Percentiles rank a stretch among this genome's conserved stretches.
Evolutionary conservation across 169 alveolate species (phyloP).

Genomic region (Perkinsus marinus): DNA sequence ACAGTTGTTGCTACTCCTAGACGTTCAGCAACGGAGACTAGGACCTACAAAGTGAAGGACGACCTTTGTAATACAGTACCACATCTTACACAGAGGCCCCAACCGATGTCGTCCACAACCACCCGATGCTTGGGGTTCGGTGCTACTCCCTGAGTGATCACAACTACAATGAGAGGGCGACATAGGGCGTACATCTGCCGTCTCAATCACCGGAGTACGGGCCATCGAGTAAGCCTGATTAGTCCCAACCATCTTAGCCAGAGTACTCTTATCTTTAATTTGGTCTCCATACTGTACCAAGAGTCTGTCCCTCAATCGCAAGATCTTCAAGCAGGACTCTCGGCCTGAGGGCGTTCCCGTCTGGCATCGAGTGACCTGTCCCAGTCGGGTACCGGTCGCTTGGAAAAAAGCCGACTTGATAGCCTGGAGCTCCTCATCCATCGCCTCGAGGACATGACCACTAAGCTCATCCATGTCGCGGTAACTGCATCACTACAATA

Average conservation of each 20-base stretch:
- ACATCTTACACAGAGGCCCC: neutral
- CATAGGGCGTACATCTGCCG: neutral
- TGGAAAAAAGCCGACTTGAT: neutral
- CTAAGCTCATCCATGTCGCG: neutral
- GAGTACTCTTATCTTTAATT: neutral
- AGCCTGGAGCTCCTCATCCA: neutral
- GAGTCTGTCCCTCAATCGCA: neutral
- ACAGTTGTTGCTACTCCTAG: conserved; percentile 14
- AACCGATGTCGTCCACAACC: conserved; percentile 3
- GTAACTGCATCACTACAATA: neutral
- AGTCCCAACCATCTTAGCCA: neutral
- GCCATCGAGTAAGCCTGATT: neutral
- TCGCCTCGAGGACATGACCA: neutral
- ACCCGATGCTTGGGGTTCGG: neutral
- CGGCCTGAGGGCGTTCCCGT: neutral
- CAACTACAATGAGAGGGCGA: neutral
- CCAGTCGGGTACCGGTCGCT: neutral
- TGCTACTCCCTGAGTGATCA: neutral
- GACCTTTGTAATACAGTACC: neutral
- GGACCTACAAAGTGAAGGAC: neutral
- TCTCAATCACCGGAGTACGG: neutral
- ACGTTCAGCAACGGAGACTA: conserved; percentile 15
- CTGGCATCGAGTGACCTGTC: neutral
- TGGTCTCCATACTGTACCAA: neutral
- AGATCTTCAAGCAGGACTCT: neutral